Conservation (phyloP, 2,329 filamentous ascomycete species). For the Tolypocladium paradoxum region DNA sequence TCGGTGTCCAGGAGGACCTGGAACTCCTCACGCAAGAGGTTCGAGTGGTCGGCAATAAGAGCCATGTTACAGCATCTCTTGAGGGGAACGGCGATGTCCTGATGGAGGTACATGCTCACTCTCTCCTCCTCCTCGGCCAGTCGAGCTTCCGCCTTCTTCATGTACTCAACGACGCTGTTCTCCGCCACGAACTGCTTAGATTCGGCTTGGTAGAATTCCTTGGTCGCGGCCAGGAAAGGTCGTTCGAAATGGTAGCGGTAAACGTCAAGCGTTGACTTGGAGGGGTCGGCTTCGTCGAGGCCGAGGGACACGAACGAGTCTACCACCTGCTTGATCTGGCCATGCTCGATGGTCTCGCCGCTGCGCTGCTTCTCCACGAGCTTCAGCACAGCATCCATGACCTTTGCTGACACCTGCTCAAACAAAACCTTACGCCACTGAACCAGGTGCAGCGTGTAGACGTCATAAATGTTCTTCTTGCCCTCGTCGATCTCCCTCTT, state of each 20-base stretch:
- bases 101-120: constrained; percentile 82
- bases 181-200: constrained; percentile 91
- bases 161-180: constrained; percentile 97
- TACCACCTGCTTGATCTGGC: constrained; percentile 93
- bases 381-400: constrained; percentile 91
- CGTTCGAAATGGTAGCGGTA: constrained; percentile 88
- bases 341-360: constrained; percentile 94
- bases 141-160: constrained; percentile 95
- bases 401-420: constrained; percentile 67
- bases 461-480: constrained; percentile 96
- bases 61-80: constrained; percentile 84
- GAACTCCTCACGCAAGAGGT: constrained; percentile 86
- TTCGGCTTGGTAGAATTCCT: constrained; percentile 78
- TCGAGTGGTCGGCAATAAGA: constrained; percentile 79
- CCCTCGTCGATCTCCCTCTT: constrained; percentile 98
- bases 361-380: constrained; percentile 95
- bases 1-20: constrained; percentile 89
- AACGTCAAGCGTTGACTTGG: constrained; percentile 89
- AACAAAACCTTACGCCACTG: constrained; percentile 94
- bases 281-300: constrained; percentile 82
- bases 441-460: constrained; percentile 92
- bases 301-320: constrained; percentile 94
- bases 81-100: constrained; percentile 73
- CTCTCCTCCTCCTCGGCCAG: constrained; percentile 90
- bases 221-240: constrained; percentile 80